Evolutionary conservation across 805 yeast genomes (phyloP).

Genomic region (Myxozyma melibiosi): DNA sequence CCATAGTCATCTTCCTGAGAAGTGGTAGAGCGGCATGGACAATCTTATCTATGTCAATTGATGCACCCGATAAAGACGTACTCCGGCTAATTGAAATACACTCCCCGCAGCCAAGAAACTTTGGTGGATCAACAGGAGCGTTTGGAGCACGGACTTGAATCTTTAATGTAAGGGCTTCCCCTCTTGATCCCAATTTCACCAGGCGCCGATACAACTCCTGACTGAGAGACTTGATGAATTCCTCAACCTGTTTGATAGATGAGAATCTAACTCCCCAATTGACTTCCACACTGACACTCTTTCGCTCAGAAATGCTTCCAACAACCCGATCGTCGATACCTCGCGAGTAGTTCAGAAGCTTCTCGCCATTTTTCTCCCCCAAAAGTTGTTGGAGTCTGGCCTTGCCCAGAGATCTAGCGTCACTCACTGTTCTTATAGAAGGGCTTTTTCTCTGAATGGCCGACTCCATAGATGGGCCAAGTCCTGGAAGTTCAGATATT

Average conservation of each 20-base stretch:
- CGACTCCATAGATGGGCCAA: conserved; percentile 47
- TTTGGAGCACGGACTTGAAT: conserved; percentile 62
- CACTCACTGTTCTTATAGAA: conserved; percentile 43
- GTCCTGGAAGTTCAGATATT: conserved; percentile 49
- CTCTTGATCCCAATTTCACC: conserved; percentile 49
- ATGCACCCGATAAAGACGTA: conserved; percentile 60
- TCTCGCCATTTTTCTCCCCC: conserved; percentile 73
- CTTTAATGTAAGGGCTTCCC: conserved; percentile 64
- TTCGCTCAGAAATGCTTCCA: conserved; percentile 57
- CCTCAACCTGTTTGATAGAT: conserved; percentile 60
- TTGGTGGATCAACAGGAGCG: conserved; percentile 77
- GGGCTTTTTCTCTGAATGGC: conserved; percentile 49
- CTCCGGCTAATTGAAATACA: conserved; percentile 68
- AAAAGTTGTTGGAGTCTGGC: conserved; percentile 49
- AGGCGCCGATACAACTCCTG: conserved; percentile 62
- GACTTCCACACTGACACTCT: conserved; percentile 83
- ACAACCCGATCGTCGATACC: conserved; percentile 71
- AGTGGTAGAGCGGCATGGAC: conserved; percentile 61
- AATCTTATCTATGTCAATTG: conserved; percentile 62
- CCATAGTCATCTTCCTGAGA: conserved; percentile 58
- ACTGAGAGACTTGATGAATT: conserved; percentile 60
- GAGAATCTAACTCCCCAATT: conserved; percentile 88
- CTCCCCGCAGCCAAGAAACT: conserved; percentile 80
- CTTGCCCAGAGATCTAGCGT: conserved; percentile 45
- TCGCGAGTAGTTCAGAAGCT: conserved; percentile 58